phyloP scores from a whole-genome alignment of 2,329 filamentous ascomycete genomes.

The Myrmaecium sp. region DNA sequence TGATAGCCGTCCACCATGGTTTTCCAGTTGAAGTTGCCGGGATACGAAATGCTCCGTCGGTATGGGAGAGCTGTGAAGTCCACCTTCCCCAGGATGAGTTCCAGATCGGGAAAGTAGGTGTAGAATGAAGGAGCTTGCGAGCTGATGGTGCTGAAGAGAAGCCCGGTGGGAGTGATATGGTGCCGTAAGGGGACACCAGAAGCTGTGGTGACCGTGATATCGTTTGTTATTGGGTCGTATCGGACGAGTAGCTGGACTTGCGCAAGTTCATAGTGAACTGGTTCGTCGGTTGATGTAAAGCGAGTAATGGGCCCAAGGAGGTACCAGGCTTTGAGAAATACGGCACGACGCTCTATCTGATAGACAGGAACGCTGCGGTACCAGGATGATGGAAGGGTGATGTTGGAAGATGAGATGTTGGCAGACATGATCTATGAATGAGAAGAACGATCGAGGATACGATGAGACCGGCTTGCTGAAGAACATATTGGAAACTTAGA shows the following conservation, averaged over 20 bases:
- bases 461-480: no score
- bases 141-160: slow-evolving; percentile 36
- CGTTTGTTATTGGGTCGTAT: slow-evolving; percentile 7
- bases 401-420: slow-evolving; percentile 8
- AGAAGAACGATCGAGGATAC: no score
- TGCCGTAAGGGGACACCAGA: no score
- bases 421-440: no score
- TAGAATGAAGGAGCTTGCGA: slow-evolving; percentile 31
- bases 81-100: slow-evolving; percentile 30
- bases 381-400: slow-evolving; percentile 27
- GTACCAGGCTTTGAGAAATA: slow-evolving; percentile 32
- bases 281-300: slow-evolving; percentile 21
- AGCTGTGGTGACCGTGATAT: slow-evolving; percentile 4
- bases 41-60: slow-evolving; percentile 36
- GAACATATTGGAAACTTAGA: no score
- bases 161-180: slow-evolving; percentile 32
- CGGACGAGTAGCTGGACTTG: slow-evolving; percentile 21
- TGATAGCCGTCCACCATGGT: slow-evolving; percentile 43
- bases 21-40: slow-evolving; percentile 42
- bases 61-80: slow-evolving; percentile 38
- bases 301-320: slow-evolving; percentile 35
- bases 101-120: slow-evolving; percentile 36
- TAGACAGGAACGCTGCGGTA: slow-evolving; percentile 27
- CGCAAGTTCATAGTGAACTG: slow-evolving; percentile 33
- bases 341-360: slow-evolving; percentile 27